Conservation (phyloP, 306 rosid genomes). For the Prunus mira region DNA sequence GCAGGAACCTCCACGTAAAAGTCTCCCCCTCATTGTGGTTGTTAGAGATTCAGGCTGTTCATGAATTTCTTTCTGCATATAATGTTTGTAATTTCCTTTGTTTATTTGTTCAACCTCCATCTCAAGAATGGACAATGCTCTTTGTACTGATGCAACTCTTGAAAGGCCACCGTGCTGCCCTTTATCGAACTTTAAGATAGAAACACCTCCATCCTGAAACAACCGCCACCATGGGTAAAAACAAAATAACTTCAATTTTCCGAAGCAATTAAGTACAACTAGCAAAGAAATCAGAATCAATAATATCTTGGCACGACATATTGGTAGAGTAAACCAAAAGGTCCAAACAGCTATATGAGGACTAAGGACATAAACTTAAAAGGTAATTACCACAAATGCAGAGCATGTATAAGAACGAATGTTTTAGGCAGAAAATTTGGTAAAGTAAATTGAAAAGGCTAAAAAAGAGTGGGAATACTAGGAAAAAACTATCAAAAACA, state of each 20-base stretch:
- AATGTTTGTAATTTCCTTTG: conserved; percentile 86
- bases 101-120: conserved; percentile 99
- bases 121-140: conserved; percentile 92
- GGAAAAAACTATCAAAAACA: too few species aligned
- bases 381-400: too few species aligned
- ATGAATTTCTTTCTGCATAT: conserved; percentile 98
- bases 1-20: conserved; percentile 66
- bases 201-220: conserved; percentile 81
- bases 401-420: too few species aligned
- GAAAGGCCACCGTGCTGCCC: conserved; percentile 58
- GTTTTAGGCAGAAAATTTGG: too few species aligned
- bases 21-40: conserved; percentile 99
- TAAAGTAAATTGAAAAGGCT: too few species aligned
- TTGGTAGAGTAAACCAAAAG: not conserved
- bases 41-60: conserved; percentile 94
- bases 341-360: too few species aligned
- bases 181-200: conserved; percentile 79
- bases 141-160: conserved; percentile 77
- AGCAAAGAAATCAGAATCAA: not conserved
- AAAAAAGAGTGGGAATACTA: too few species aligned
- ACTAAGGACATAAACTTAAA: too few species aligned
- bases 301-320: not conserved
- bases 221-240: conserved; percentile 21
- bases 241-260: conserved; percentile 9
- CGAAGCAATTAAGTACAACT: not conserved